These are phyloP conservation scores for Avena insularis DNA, from an alignment of 176 grass and related monocot species.

Conservation along the genomic window DNA sequence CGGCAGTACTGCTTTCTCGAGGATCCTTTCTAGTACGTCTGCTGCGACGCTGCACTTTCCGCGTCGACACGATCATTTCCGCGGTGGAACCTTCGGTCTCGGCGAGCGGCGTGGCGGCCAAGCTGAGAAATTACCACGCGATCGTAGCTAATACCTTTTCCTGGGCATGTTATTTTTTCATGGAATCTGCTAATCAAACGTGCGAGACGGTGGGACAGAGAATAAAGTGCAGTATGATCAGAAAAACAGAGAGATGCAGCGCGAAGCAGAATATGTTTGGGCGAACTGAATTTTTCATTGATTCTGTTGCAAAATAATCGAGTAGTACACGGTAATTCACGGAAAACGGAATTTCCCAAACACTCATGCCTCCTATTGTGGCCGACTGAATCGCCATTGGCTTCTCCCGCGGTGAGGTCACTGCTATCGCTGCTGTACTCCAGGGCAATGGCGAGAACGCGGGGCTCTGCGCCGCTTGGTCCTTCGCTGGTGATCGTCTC, in stretches of 20 bases:
- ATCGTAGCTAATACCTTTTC: too few species aligned
- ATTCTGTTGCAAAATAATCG: background rate
- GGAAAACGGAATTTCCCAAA: background rate
- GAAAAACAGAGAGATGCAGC: background rate
- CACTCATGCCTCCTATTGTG: background rate
- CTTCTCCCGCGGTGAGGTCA: background rate
- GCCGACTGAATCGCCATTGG: background rate
- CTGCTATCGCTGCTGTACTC: background rate
- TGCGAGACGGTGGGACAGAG: too few species aligned
- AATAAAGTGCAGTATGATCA: too few species aligned
- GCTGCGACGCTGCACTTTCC: constrained; percentile 37
- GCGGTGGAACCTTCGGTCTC: constrained; percentile 38
- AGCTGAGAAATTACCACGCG: background rate
- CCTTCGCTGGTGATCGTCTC: background rate
- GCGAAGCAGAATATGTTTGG: background rate
- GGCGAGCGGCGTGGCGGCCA: constrained; percentile 23
- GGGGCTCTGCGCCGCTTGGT: background rate
- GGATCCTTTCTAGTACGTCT: background rate
- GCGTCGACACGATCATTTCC: background rate
- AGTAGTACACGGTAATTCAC: background rate
- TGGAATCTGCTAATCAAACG: background rate
- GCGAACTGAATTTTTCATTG: background rate
- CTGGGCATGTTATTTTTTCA: background rate
- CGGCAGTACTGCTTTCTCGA: background rate
- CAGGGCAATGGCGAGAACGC: background rate